phyloP scores from a whole-genome alignment of 371 early-diverging fungal genomes.

The Mucor sp. region DNA sequence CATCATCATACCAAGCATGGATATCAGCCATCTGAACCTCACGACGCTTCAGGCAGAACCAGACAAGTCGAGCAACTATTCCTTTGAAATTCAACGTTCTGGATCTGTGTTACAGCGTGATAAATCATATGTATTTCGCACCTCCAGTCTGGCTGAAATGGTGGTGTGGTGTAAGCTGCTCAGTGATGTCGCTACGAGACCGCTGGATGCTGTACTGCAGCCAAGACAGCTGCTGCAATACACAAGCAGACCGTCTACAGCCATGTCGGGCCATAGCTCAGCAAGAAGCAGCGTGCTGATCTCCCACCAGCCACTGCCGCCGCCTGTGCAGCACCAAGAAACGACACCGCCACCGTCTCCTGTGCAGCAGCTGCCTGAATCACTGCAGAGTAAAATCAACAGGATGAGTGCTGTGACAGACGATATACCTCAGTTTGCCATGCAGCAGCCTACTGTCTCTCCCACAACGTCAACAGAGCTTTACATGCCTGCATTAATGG shows the following conservation, averaged over 20 bases:
- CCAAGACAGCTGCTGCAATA: background rate
- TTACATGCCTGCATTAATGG: background rate
- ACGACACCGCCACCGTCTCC: constrained; percentile 7
- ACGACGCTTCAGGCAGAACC: background rate
- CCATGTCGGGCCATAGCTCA: background rate
- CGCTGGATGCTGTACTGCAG: background rate
- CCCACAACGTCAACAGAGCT: background rate
- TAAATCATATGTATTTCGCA: constrained; percentile 17
- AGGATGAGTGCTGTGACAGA: background rate
- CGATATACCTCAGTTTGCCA: background rate
- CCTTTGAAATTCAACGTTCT: constrained; percentile 19
- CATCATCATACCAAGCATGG: constrained; percentile 14
- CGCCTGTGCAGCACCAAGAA: background rate
- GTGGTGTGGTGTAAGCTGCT: constrained; percentile 13
- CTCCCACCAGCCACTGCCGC: background rate
- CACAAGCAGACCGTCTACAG: background rate
- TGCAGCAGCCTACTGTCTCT: background rate
- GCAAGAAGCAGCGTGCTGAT: background rate
- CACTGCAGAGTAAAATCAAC: background rate
- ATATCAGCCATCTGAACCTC: background rate
- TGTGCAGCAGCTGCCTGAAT: background rate
- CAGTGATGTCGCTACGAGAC: constrained; percentile 1
- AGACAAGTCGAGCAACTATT: background rate
- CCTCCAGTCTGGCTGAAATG: constrained; percentile 4
- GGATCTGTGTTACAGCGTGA: constrained; percentile 21